These are phyloP conservation scores for Conoideocrella luteorostrata DNA, from an alignment of 2,329 filamentous ascomycete genomes.

Conservation along the genomic window DNA sequence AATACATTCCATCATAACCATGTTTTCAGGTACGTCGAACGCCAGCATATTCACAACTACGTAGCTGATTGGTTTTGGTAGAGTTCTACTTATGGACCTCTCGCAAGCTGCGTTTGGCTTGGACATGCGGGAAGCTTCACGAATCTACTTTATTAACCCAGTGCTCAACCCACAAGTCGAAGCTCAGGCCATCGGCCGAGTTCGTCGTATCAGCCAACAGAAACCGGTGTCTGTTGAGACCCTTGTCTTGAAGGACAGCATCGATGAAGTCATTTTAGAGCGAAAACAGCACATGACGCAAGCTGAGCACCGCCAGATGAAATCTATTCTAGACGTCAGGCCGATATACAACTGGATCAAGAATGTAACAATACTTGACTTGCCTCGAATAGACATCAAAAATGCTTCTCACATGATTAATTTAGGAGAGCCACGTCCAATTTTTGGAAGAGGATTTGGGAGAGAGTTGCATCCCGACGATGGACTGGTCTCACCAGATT, in stretches of 20 bases:
- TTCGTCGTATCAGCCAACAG: slow-evolving; percentile 78
- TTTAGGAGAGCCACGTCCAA: slow-evolving; percentile 36
- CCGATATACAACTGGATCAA: slow-evolving; percentile 55
- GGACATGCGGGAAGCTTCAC: slow-evolving; percentile 74
- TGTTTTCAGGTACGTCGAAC: slow-evolving; percentile 45
- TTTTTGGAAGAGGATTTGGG: slow-evolving; percentile 48
- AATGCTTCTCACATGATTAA: slow-evolving; percentile 42
- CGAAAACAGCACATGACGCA: slow-evolving; percentile 70
- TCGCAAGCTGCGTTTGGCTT: slow-evolving; percentile 81
- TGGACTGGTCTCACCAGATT: slow-evolving; percentile 30
- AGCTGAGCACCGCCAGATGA: slow-evolving; percentile 50
- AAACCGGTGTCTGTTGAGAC: slow-evolving; percentile 80
- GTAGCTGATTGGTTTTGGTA: slow-evolving; percentile 4
- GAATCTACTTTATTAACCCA: slow-evolving; percentile 85
- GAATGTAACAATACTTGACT: slow-evolving; percentile 39
- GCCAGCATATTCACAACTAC: background rate
- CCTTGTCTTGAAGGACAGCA: slow-evolving; percentile 68
- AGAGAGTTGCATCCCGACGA: slow-evolving; percentile 37
- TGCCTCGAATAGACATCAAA: slow-evolving; percentile 20
- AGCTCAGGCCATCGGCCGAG: slow-evolving; percentile 86
- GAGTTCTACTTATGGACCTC: slow-evolving; percentile 88
- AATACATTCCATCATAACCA: slow-evolving; percentile 66
- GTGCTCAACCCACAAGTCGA: slow-evolving; percentile 81
- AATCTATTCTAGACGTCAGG: slow-evolving; percentile 50
- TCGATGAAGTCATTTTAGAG: slow-evolving; percentile 79